A percentile compares a stretch with the other conserved stretches of the same genome.
phyloP scores from a whole-genome alignment of 257 asterid species.

The Solanum gandarillasii region DNA sequence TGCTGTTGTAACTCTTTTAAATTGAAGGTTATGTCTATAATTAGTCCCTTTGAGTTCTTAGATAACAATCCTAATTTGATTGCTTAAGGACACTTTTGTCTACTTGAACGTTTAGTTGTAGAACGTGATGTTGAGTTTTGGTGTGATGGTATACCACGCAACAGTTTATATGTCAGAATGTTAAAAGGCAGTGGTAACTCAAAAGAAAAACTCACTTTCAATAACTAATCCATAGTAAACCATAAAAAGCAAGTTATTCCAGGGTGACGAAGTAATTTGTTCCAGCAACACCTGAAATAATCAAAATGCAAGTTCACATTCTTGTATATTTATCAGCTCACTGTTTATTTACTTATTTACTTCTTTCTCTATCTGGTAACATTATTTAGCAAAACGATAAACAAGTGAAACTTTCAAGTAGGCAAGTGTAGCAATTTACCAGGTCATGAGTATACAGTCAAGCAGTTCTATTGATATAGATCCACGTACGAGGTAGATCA shows the following conservation, averaged over 20 bases:
- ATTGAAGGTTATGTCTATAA: background rate
- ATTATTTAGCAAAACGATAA: background rate
- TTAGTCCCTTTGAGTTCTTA: background rate
- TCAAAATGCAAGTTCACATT: background rate
- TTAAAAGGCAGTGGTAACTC: background rate
- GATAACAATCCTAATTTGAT: background rate
- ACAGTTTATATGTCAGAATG: background rate
- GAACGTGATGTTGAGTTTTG: background rate
- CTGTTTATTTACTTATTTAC: background rate
- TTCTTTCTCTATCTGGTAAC: background rate
- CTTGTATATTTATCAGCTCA: background rate
- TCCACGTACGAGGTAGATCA: background rate
- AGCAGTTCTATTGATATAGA: background rate
- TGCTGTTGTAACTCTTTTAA: background rate
- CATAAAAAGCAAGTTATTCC: constrained; percentile 95
- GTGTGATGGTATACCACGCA: background rate
- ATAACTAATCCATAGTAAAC: constrained; percentile 71
- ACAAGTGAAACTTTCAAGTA: background rate
- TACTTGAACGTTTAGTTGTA: background rate
- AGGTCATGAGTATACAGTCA: background rate
- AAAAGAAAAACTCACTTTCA: constrained; percentile 52
- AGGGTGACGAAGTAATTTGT: constrained; percentile 79
- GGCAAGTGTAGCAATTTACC: background rate
- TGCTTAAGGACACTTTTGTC: background rate
- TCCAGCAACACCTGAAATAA: constrained; percentile 79